Conservation (phyloP, 495 filamentous ascomycete species). For the Penicillium ochrochloron region DNA sequence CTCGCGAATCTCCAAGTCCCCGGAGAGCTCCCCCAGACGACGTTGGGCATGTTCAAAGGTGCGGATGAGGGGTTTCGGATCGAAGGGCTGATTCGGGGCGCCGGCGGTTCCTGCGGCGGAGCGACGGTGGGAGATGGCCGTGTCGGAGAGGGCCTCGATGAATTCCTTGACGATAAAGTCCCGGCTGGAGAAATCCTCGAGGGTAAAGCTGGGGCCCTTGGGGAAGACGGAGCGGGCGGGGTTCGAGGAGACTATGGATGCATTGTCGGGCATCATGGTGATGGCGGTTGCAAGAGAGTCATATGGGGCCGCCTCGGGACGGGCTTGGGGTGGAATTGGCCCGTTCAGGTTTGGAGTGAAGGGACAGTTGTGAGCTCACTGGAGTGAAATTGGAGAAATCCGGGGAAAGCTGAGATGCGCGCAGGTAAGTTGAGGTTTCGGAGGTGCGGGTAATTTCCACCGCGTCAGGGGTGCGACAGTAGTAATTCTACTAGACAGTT, state of each 20-base stretch:
- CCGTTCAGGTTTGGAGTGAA: not conserved
- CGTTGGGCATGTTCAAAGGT: slow-evolving; percentile 89
- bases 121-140: slow-evolving; percentile 75
- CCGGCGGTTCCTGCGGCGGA: slow-evolving; percentile 53
- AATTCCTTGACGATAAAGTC: slow-evolving; percentile 99
- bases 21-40: slow-evolving; percentile 78
- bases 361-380: not conserved
- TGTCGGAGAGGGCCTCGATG: slow-evolving; percentile 89
- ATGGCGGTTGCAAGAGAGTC: slow-evolving; percentile 15
- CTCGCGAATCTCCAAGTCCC: slow-evolving; percentile 82
- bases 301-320: slow-evolving; percentile 22
- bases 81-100: slow-evolving; percentile 75
- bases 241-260: slow-evolving; percentile 42
- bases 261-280: slow-evolving; percentile 47
- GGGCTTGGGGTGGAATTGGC: slow-evolving; percentile 9
- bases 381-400: slow-evolving; percentile 25
- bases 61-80: slow-evolving; percentile 95
- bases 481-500: slow-evolving; percentile 5
- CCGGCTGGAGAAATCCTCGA: slow-evolving; percentile 81
- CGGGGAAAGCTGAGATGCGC: slow-evolving; percentile 31
- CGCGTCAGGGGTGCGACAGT: not conserved
- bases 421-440: slow-evolving; percentile 4
- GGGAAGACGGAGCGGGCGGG: slow-evolving; percentile 70
- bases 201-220: slow-evolving; percentile 76
- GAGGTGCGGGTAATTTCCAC: slow-evolving; percentile 13